These are phyloP conservation scores for Meyerozyma guilliermondii DNA, from an alignment of 1,139 yeast species.

Conservation along the genomic window DNA sequence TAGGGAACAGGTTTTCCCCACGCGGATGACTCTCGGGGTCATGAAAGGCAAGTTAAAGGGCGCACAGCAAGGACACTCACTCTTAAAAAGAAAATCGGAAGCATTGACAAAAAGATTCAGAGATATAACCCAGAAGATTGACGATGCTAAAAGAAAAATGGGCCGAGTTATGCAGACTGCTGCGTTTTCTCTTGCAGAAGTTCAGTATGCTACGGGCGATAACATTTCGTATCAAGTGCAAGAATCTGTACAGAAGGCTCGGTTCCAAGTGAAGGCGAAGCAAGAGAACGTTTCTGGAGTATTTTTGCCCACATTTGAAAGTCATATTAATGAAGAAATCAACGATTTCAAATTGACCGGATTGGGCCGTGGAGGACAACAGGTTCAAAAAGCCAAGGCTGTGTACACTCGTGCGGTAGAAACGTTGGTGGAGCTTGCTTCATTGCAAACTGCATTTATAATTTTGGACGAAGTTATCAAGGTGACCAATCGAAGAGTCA, in stretches of 20 bases:
- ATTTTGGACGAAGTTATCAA: slow-evolving; percentile 96
- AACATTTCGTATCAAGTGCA: slow-evolving; percentile 93
- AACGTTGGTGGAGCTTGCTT: slow-evolving; percentile 91
- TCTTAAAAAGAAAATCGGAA: slow-evolving; percentile 91
- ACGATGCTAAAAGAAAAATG: slow-evolving; percentile 95
- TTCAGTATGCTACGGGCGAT: slow-evolving; percentile 94
- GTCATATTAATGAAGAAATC: slow-evolving; percentile 73
- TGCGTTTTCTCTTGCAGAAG: slow-evolving; percentile 95
- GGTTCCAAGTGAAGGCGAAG: slow-evolving; percentile 85
- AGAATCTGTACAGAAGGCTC: slow-evolving; percentile 85
- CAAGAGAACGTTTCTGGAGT: slow-evolving; percentile 98
- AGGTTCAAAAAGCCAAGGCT: slow-evolving; percentile 88
- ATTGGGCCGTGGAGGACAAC: slow-evolving; percentile 97
- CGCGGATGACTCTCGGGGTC: slow-evolving; percentile 92
- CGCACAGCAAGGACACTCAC: slow-evolving; percentile 93
- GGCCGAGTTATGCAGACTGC: slow-evolving; percentile 98
- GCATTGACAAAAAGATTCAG: slow-evolving; percentile 95
- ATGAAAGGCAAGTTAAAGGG: slow-evolving; percentile 97
- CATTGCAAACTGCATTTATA: slow-evolving; percentile 91
- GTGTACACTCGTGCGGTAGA: slow-evolving; percentile 95
- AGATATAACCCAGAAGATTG: slow-evolving; percentile 90
- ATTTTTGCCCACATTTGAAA: slow-evolving; percentile 85
- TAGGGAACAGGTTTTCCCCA: slow-evolving; percentile 89
- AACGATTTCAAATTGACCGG: slow-evolving; percentile 96
- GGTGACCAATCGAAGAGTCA: slow-evolving; percentile 96